Evolutionary conservation across 495 filamentous ascomycete genomes (phyloP).

Genomic region (Trichoderma erinaceum): DNA sequence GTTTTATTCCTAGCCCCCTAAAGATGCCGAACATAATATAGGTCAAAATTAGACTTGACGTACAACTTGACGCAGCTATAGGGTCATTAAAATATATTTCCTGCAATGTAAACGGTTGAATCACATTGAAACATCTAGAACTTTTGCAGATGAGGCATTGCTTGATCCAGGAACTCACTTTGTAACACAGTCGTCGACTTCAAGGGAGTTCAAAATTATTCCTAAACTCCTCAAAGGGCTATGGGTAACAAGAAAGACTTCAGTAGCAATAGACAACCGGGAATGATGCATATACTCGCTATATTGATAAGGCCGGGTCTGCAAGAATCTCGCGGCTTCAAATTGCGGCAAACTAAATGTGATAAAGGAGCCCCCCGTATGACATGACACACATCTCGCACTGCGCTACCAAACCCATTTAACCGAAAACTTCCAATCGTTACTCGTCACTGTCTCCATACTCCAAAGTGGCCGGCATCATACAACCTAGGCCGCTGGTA

Average conservation of each 20-base stretch:
- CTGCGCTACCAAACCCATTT: background rate
- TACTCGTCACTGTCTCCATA: constrained; percentile 11
- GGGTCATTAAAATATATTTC: no score
- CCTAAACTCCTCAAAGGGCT: no score
- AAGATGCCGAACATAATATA: no score
- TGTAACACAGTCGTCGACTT: no score
- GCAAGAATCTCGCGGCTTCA: constrained; percentile 6
- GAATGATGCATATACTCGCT: constrained; percentile 2
- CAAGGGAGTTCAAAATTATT: no score
- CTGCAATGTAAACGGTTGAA: no score
- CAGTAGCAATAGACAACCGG: background rate
- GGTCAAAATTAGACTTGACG: no score
- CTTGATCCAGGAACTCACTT: no score
- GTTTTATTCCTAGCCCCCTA: no score
- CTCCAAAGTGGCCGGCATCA: background rate
- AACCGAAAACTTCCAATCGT: constrained; percentile 8
- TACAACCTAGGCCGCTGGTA: background rate
- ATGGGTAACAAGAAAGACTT: background rate
- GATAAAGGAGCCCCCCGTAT: background rate
- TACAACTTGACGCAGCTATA: no score
- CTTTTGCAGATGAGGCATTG: no score
- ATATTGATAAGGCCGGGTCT: constrained; percentile 1
- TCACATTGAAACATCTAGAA: no score
- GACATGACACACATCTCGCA: background rate
- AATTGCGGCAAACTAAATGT: constrained; percentile 3